Evolutionary conservation across 176 grass and related monocot species (phyloP), one percentile per base, ranked within the genome.

Genomic region (Aegilops bicornis): DNA sequence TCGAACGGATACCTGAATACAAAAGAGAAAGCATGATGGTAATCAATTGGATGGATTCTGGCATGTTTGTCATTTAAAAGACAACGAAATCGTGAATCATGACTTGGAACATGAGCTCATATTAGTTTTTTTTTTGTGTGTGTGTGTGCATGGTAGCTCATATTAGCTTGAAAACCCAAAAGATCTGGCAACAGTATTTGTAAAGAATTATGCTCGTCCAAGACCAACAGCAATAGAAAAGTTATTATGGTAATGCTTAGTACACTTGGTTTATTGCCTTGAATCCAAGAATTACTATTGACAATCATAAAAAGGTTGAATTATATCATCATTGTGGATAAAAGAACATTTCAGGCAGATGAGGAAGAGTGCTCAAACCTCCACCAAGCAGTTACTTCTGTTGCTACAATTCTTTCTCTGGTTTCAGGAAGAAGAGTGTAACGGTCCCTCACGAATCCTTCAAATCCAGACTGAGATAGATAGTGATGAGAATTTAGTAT

Each of bases 311-410:
- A 36, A 40, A 0, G 19, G 5, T 52, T 4, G 11, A 72, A 56
- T 16, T 30, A 68, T 31, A 80, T 72, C 33, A 40, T 14, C 29
- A 58, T 42, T 8, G 20, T 24, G 50, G 48, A 77, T 3, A 61
- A 70, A 7, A 77, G 27, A 78, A 79, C 71, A 36, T 71, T 10
- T 30, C 36, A 29, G 9, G 15, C 36, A 63, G 54, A 77, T 30
- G 25, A 32, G 31, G 0, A 85, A 85, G 74, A 83, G 69, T 79
- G 32, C 1, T 0, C 76, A 73, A 8, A 94, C 96, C 93, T 98
- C 96, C 96, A 98, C 76, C 84, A 96, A 87, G 93, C 89, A 87
- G 91, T 94, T 64, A 98, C 93, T 90, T 98, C 96, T 68, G 96
- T 96, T 80, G 96, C 96, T 22, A 96, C 85, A 37, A 98, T 96